phyloP scores from a whole-genome alignment of 768 basidiomycete species.

The Nidula microcarpa region DNA sequence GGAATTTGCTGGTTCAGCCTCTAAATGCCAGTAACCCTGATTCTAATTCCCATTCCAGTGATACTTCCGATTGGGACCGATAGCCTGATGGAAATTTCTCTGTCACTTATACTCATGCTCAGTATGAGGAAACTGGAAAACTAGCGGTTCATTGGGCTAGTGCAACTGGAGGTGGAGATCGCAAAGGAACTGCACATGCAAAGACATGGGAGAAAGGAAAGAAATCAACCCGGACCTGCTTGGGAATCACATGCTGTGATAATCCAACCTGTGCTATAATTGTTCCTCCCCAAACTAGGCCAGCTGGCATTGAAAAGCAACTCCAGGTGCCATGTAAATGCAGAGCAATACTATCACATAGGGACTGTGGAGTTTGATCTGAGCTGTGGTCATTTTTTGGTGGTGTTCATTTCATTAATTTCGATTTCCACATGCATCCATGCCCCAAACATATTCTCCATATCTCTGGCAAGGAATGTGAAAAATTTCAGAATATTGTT shows the following conservation, averaged over 20 bases:
- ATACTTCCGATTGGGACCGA: too few species aligned
- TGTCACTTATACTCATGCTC: conserved; percentile 6
- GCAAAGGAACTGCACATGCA: conserved; percentile 6
- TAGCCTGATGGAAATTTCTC: conserved; percentile 16
- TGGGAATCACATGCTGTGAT: conserved; percentile 8
- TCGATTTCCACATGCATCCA: conserved; percentile 10
- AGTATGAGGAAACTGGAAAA: conserved; percentile 3
- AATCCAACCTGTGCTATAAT: conserved; percentile 1
- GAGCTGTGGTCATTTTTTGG: conserved; percentile 4
- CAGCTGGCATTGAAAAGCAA: not conserved
- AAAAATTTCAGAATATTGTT: conserved; percentile 1
- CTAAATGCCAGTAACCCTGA: too few species aligned
- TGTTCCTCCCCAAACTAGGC: conserved; percentile 2
- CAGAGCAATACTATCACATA: not conserved
- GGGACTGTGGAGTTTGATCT: conserved; percentile 3
- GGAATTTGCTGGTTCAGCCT: too few species aligned
- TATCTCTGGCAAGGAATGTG: conserved; percentile 2
- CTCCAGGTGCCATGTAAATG: not conserved
- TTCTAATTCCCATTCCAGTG: too few species aligned
- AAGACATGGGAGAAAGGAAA: conserved; percentile 6
- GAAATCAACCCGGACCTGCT: conserved; percentile 4
- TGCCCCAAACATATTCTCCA: conserved; percentile 12
- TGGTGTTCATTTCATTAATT: conserved; percentile 11
- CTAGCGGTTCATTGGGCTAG: conserved; percentile 14
- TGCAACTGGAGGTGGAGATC: conserved; percentile 8